Evolutionary conservation across 768 basidiomycete genomes (phyloP), one percentile per base, ranked within the genome.

Genomic region (Boletus patriciae): DNA sequence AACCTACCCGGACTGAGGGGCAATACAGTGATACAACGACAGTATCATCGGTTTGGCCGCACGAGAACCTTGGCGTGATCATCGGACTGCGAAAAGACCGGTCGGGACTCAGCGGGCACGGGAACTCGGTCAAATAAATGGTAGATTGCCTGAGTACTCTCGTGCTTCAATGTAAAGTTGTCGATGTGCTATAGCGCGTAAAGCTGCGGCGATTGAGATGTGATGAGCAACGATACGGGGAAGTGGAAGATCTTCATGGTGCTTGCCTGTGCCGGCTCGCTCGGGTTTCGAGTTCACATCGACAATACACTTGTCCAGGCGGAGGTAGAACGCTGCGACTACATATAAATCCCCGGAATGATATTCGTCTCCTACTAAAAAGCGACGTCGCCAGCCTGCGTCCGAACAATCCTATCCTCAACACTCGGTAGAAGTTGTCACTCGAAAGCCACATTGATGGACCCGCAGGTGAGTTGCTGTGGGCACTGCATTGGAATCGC

Each of bases 41-140:
- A n/a, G 80, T 77, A 42, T 73, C 68, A 36, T 74, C 73, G 19
- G 82, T 84, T 67, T 91, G 89, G 46, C 76, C 78, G 64, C 89
- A 90, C 51, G 79, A 83, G 70, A 91, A 91, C 46, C 77, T 80
- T 43, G 89, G 89, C 16, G 90, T 91, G 65, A 91, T 87, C 89
- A 91, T 91, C 49, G 23, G n/a, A 33, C 34, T 54, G 47, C 11
- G 13, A 41, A 21, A n/a, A 41, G 37, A 38, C 50, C 12, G 33
- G 19, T 43, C n/a, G n/a, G n/a, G n/a, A n/a, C n/a, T n/a, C 33
- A 18, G 38, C 55, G 40, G 59, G 38, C 37, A 44, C 47, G 18
- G 29, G 21, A 11, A 36, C 3, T 21, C 10, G 29, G 10, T 44
- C 25, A 40, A 29, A 38, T 46, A 13, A 29, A 23, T 33, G 15